Evolutionary conservation across 2,329 filamentous ascomycete genomes (phyloP), one percentile per base, ranked within the genome.

Genomic region (Neoarthrinium moseri): DNA sequence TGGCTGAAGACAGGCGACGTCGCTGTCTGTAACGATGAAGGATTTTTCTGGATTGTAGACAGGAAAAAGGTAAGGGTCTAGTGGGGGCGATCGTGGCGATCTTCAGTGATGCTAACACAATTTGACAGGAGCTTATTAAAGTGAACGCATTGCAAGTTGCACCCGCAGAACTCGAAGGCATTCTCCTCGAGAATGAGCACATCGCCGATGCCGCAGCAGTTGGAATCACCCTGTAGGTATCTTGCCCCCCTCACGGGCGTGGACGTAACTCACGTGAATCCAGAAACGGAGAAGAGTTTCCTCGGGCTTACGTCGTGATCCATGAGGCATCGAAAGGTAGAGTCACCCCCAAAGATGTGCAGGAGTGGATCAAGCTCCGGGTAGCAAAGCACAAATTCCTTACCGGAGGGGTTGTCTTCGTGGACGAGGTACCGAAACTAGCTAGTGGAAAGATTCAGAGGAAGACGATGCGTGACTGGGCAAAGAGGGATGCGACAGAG

Each of bases 1-100:
- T 84, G 80, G 77, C 60, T 84, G 47, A 77, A 71, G 59, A 84
- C 81, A 1, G 81, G 81, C 0, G 81, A 83, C 55, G 64, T 81
- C 41, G 77, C 73, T 1, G 67, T 74, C 33, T 64, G 69, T 39
- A 70, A 81, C 47, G 51, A 72, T 41, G 56, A 73, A 3, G 69
- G 70, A 6, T 61, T 70, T 45, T 69, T 82, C 48, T 77, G 55
- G 67, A 74, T 80, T 45, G 75, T 80, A 0, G 78, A 81, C 55
- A 66, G 80, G 20, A 81, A 76, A 59, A 72, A 79, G 65, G 67
- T 69, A 17, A 40, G 49, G 21, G 11, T 15, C 20, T n/a, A n/a
- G n/a, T n/a, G n/a, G n/a, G n/a, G n/a, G n/a, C n/a, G n/a, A n/a
- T n/a, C n/a, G n/a, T n/a, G n/a, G n/a, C n/a, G n/a, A n/a, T n/a